phyloP scores from a whole-genome alignment of 352 stramenopile genomes.

The Phytophthora citrophthora region DNA sequence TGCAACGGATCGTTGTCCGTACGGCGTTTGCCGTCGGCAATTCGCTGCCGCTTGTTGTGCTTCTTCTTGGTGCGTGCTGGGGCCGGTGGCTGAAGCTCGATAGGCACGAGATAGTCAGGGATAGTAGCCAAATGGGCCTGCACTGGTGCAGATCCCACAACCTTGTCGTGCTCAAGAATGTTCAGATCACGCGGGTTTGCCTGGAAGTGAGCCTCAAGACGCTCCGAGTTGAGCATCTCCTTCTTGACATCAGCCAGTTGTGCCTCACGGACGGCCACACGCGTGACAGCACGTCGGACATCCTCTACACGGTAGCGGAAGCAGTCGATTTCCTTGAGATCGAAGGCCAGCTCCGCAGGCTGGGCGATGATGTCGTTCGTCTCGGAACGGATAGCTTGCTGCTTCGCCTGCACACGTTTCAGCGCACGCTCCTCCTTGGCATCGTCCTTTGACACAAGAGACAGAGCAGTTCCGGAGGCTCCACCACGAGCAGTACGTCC shows the following conservation, averaged over 20 bases:
- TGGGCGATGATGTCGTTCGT: conserved; percentile 91
- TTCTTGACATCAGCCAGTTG: conserved; percentile 96
- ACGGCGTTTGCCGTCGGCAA: conserved; percentile 76
- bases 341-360: conserved; percentile 96
- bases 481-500: conserved; percentile 97
- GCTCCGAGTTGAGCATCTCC: conserved; percentile 98
- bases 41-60: conserved; percentile 71
- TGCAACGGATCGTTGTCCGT: conserved; percentile 98
- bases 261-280: conserved; percentile 94
- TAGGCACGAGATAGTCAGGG: conserved; percentile 98
- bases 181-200: conserved; percentile 96
- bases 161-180: conserved; percentile 97
- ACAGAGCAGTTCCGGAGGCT: conserved; percentile 96
- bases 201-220: conserved; percentile 97
- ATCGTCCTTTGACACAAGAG: conserved; percentile 90
- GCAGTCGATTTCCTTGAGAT: conserved; percentile 97
- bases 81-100: conserved; percentile 91
- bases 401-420: conserved; percentile 91
- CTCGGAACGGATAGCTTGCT: conserved; percentile 84
- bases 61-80: conserved; percentile 72
- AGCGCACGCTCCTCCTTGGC: conserved; percentile 87
- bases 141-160: conserved; percentile 93
- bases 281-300: conserved; percentile 95
- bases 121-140: conserved; percentile 96
- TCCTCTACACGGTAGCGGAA: conserved; percentile 98